Conservation (phyloP, 495 filamentous ascomycete species). For the Penicillium crystallinum region DNA sequence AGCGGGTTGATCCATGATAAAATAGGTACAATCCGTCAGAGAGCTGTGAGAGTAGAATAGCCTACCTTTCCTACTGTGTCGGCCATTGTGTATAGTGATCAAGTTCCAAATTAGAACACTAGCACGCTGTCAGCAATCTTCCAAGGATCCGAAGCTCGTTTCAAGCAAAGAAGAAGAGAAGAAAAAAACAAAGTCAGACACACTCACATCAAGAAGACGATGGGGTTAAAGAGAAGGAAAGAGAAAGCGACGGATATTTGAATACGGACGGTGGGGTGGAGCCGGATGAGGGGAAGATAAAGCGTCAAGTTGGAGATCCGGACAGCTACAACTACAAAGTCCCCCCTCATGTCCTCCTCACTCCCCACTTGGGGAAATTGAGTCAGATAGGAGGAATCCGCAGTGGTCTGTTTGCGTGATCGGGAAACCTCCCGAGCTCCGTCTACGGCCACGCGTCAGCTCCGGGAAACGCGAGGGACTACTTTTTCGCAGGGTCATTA, state of each 20-base stretch:
- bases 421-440: background rate
- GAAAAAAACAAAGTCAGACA: background rate
- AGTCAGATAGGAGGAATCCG: background rate
- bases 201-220: conserved; percentile 7
- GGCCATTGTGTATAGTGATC: conserved; percentile 30
- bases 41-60: background rate
- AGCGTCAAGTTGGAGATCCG: conserved; percentile 8
- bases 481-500: too few species aligned
- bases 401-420: background rate
- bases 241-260: conserved; percentile 17
- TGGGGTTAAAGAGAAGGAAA: background rate
- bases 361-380: background rate
- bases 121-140: background rate
- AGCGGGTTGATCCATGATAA: conserved; percentile 2
- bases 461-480: too few species aligned
- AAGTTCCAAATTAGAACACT: background rate
- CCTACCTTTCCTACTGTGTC: conserved; percentile 55
- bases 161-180: background rate
- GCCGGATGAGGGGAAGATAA: conserved; percentile 17
- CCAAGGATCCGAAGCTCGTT: background rate
- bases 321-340: background rate
- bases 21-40: too few species aligned
- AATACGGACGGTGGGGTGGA: conserved; percentile 18
- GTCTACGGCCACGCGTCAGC: background rate
- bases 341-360: background rate